These are phyloP conservation scores for Pogostemon cablin DNA, from an alignment of 257 asterid species.

Conservation along the genomic window DNA sequence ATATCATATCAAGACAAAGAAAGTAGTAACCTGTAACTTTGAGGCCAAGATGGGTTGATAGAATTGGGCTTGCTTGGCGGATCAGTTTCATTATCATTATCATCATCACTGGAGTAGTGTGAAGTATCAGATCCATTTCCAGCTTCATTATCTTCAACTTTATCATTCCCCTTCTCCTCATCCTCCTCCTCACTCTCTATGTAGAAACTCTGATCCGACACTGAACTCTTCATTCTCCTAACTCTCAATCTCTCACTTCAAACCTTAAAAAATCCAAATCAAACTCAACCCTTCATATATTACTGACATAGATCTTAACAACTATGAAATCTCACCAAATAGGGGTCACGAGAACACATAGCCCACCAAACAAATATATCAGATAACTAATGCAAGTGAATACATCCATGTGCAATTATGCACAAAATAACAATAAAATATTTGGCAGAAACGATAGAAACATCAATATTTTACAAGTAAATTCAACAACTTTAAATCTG, in stretches of 20 bases:
- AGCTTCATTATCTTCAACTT: slow-evolving; percentile 44
- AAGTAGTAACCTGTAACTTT: slow-evolving; percentile 74
- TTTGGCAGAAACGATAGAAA: neutral
- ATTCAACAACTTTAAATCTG: slow-evolving; percentile 3
- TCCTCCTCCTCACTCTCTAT: slow-evolving; percentile 86
- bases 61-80: slow-evolving; percentile 53
- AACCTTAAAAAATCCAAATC: slow-evolving; percentile 37
- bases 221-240: slow-evolving; percentile 70
- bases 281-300: slow-evolving; percentile 11
- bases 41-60: slow-evolving; percentile 81
- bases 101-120: slow-evolving; percentile 47
- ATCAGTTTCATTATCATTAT: slow-evolving; percentile 37
- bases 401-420: slow-evolving; percentile 31
- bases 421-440: slow-evolving; percentile 26
- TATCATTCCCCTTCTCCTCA: slow-evolving; percentile 49
- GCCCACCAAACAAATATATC: slow-evolving; percentile 15
- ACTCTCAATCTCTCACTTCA: slow-evolving; percentile 37
- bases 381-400: slow-evolving; percentile 24
- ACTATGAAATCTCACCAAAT: slow-evolving; percentile 27
- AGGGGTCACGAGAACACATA: slow-evolving; percentile 9
- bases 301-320: slow-evolving; percentile 28
- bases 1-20: neutral
- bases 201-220: slow-evolving; percentile 78
- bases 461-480: neutral
- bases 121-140: slow-evolving; percentile 70